Base-by-base conservation (phyloP, 108 stramenopile species). In the Skeletonema grethae region DNA sequence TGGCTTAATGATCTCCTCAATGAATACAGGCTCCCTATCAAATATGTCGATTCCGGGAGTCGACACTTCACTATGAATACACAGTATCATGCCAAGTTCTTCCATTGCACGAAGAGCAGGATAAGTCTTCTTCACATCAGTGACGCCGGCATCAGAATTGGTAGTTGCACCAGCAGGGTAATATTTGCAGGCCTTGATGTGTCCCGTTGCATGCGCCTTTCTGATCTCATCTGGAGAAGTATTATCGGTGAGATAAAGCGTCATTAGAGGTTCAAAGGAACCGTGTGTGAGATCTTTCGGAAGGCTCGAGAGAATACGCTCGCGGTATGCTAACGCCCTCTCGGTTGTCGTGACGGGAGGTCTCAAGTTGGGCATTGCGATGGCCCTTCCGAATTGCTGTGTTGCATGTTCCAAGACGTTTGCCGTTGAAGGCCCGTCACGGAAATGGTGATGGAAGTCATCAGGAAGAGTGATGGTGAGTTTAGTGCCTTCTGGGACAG, bases 151-250 rank as follows among this genome's bases (percentile, higher is more conserved):
- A 66, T 95, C 97, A 4, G 91, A 94, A 73, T 99, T 99, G 58
- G 99, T 99, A 0, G 99, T 99, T 5, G 99, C 99, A 32, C 99
- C 99, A 15, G 98, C 98, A 5, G 99, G 99, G 80, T 99, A 99
- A 59, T 96, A 96, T 79, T 99, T 99, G 79, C 90, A 94, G 0
- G 93, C 98, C 18, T 85, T 73, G 25, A 99, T 86, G 46, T 72
- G 57, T 20, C 91, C 94, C 7, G 90, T 89, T 15, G 93, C 92
- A 55, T 63, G 61, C 1, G 90, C 90, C 73, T 88, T 87, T 3
- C 57, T 25, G 43, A 99, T 97, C 74, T 99, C 98, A 57, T 97
- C 96, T 16, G 96, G 89, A 28, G 95, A 85, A 16, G 99, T 98
- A 7, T 86, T 88, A 63, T 99, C 99, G 9, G 98, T 99, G 28